Percentiles rank a stretch among this genome's conserved stretches.
These are phyloP conservation scores for Naganishia randhawae DNA, from an alignment of 768 basidiomycete species.

Conservation along the genomic window DNA sequence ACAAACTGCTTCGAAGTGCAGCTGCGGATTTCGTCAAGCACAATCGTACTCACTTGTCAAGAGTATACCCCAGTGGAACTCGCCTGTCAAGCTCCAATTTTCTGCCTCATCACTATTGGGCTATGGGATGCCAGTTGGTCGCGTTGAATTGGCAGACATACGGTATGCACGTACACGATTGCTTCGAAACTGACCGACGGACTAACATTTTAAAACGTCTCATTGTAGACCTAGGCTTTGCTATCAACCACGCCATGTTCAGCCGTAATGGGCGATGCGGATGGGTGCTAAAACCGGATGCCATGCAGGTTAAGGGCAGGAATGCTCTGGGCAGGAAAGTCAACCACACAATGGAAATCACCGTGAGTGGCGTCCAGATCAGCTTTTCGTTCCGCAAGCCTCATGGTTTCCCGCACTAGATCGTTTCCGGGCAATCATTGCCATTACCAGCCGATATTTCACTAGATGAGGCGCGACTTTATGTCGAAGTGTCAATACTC, in stretches of 20 bases:
- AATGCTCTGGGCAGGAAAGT: conserved; percentile 58
- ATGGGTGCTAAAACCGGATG: conserved; percentile 81
- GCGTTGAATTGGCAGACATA: conserved; percentile 98
- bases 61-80: conserved; percentile 80
- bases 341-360: conserved; percentile 64
- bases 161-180: conserved; percentile 57
- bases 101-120: conserved; percentile 84
- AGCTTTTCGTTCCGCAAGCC: background rate
- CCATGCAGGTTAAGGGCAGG: conserved; percentile 66
- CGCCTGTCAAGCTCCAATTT: conserved; percentile 81
- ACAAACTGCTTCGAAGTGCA: conserved; percentile 65
- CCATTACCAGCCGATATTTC: conserved; percentile 65
- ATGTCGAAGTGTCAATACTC: conserved; percentile 73
- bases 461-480: conserved; percentile 53
- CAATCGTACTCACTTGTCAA: conserved; percentile 71
- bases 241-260: conserved; percentile 96
- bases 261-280: conserved; percentile 81
- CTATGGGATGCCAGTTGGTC: conserved; percentile 78
- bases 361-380: conserved; percentile 52
- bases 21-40: conserved; percentile 68
- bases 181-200: background rate
- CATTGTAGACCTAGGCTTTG: conserved; percentile 73
- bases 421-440: conserved; percentile 87
- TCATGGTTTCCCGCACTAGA: conserved; percentile 42
- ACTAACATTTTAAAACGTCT: conserved; percentile 9